phyloP scores from a whole-genome alignment of 2,329 filamentous ascomycete genomes.

The Talaromyces albobiverticillius region DNA sequence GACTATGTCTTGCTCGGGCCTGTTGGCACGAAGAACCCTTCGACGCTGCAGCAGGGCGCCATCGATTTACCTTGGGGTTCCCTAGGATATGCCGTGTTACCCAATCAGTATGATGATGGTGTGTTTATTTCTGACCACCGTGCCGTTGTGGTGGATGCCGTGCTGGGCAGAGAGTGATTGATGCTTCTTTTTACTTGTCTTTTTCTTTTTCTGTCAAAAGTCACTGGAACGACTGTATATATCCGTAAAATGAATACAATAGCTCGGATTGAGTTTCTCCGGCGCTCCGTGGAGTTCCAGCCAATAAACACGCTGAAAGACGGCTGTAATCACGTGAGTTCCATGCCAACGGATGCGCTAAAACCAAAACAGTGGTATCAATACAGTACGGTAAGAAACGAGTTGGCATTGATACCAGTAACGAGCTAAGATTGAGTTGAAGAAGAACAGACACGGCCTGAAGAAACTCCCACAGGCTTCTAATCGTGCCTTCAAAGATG shows the following conservation, averaged over 20 bases:
- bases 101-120: constrained; percentile 55
- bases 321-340: no score
- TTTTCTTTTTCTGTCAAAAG: no score
- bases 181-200: background rate
- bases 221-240: background rate
- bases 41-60: constrained; percentile 3
- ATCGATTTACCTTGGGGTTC: constrained; percentile 36
- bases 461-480: background rate
- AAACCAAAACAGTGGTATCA: background rate
- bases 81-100: constrained; percentile 50
- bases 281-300: background rate
- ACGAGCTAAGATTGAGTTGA: no score
- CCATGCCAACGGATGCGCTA: background rate
- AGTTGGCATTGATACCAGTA: background rate
- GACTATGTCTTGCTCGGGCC: constrained; percentile 53
- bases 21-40: background rate
- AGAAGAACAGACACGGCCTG: no score
- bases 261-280: background rate
- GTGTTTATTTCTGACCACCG: constrained; percentile 57
- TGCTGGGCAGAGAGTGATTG: constrained; percentile 17
- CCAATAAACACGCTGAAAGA: background rate
- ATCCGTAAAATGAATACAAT: background rate
- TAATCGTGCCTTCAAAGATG: background rate
- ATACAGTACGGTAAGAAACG: background rate
- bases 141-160: constrained; percentile 53